phyloP scores from a whole-genome alignment of 2,329 filamentous ascomycete species.

The Monosporascus cannonballus region DNA sequence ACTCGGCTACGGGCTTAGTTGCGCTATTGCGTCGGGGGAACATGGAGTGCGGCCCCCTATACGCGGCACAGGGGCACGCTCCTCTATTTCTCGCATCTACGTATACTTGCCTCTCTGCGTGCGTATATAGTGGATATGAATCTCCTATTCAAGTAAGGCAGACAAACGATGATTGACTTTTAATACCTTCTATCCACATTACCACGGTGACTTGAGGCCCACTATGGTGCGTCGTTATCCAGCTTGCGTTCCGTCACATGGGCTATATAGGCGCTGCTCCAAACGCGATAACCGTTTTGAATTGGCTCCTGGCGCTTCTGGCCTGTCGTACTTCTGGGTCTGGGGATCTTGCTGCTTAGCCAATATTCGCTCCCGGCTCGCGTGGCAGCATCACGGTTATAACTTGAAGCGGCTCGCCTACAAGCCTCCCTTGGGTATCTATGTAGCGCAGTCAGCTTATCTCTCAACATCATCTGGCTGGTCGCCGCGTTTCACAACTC shows the following conservation, averaged over 20 bases:
- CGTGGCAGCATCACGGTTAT: slow-evolving; percentile 54
- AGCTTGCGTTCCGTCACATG: slow-evolving; percentile 52
- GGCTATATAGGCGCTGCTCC: slow-evolving; percentile 48
- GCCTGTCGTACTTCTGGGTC: slow-evolving; percentile 67
- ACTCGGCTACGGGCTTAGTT: too few relatives aligned
- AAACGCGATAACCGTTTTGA: slow-evolving; percentile 43
- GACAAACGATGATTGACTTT: too few relatives aligned
- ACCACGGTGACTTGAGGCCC: slow-evolving; percentile 24
- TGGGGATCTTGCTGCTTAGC: slow-evolving; percentile 64
- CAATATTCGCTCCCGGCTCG: slow-evolving; percentile 60
- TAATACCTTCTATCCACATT: too few relatives aligned
- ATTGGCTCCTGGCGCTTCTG: slow-evolving; percentile 64
- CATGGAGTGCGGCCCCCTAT: too few relatives aligned
- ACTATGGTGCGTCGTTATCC: slow-evolving; percentile 45
- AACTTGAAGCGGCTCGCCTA: slow-evolving; percentile 42
- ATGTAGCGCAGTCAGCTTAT: slow-evolving; percentile 65
- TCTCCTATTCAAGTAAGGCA: too few relatives aligned
- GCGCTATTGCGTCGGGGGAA: too few relatives aligned
- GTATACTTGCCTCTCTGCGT: too few relatives aligned
- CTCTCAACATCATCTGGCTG: slow-evolving; percentile 61
- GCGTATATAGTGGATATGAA: too few relatives aligned
- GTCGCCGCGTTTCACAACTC: slow-evolving; percentile 68
- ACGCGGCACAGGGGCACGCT: too few relatives aligned
- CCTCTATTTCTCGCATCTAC: too few relatives aligned
- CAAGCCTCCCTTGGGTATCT: slow-evolving; percentile 45